Base-by-base conservation (phyloP, 2,329 filamentous ascomycete species). In the Ophiosphaerella narmari region DNA sequence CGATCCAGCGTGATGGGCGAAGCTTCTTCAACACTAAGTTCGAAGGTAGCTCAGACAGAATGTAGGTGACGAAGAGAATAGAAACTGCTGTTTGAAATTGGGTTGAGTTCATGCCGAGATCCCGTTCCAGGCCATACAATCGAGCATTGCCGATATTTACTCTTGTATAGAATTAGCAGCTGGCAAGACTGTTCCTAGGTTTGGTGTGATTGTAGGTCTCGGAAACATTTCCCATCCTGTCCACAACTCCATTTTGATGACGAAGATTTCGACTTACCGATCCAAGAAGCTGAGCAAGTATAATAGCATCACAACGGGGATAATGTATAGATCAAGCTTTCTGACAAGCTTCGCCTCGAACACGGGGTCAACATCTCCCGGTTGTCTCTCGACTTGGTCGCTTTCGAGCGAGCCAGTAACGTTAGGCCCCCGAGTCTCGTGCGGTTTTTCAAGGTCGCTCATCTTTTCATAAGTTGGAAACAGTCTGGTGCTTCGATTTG, bases 221-320 rank as follows among this genome's bases (percentile, higher is more conserved):
- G 26, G 11, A 11, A 8, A 11, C 26, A 21, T 11, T 8, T 29
- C 26, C 26, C 11, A 29, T 29, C 11, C 26, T 11, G 26, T 8
- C 26, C 26, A 29, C 1, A 29, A 29, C 11, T 29, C 7, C 26
- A 29, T 29, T 29, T 29, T 8, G 21, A 36, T 34, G 23, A 14
- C 34, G 2, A 8, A 43, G 18, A n/a, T 23, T 40, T 13, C 13
- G 33, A 74, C 78, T 69, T 65, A 85, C 82, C 88, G 79, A 66
- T 91, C 89, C 7, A 92, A 74, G 67, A 91, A 92, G 59, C 85
- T 88, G 59, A 91, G 85, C 12, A 91, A 78, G 67, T 93, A 93
- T 13, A 89, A 72, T 6, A 82, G 69, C 82, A 88, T 88, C 7
- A 89, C 77, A 16, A 89, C 75, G 2, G 87, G 87, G 12, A 90